These are phyloP conservation scores for Clavispora vitiphila DNA, from an alignment of 805 yeast genomes.

Conservation along the genomic window DNA sequence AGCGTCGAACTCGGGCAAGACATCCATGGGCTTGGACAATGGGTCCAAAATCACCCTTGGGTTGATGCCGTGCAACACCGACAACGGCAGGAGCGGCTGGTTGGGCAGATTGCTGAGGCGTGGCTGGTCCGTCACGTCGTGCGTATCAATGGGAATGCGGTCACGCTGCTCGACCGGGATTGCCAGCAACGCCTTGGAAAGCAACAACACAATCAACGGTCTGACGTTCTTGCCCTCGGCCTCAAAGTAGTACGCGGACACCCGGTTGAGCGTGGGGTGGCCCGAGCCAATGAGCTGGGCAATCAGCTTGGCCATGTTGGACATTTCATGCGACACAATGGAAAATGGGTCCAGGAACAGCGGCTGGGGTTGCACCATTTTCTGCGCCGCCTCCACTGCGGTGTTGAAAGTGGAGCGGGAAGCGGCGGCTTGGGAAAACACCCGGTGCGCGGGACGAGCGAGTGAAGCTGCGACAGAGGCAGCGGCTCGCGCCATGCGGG, in stretches of 20 bases:
- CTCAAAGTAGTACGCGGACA: slow-evolving; percentile 91
- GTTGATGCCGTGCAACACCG: slow-evolving; percentile 82
- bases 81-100: slow-evolving; percentile 72
- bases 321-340: slow-evolving; percentile 90
- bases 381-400: slow-evolving; percentile 71
- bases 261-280: slow-evolving; percentile 87
- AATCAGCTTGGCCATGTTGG: slow-evolving; percentile 78
- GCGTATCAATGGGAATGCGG: slow-evolving; percentile 54
- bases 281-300: slow-evolving; percentile 86
- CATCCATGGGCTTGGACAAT: slow-evolving; percentile 71
- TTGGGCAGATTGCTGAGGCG: slow-evolving; percentile 56
- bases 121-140: slow-evolving; percentile 64
- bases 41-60: slow-evolving; percentile 83
- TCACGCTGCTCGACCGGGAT: slow-evolving; percentile 69
- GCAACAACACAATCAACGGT: slow-evolving; percentile 79
- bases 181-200: slow-evolving; percentile 73
- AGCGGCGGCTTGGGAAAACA: background rate
- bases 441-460: background rate
- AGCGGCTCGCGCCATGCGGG: background rate
- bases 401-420: slow-evolving; percentile 29
- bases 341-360: slow-evolving; percentile 78
- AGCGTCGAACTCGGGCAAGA: slow-evolving; percentile 53
- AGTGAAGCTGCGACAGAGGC: background rate
- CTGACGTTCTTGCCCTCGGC: slow-evolving; percentile 95
- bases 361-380: slow-evolving; percentile 58